A percentile compares a stretch with the other conserved stretches of the same genome.
Evolutionary conservation across 2,329 filamentous ascomycete species (phyloP).

Genomic region (Cytospora leucostoma): DNA sequence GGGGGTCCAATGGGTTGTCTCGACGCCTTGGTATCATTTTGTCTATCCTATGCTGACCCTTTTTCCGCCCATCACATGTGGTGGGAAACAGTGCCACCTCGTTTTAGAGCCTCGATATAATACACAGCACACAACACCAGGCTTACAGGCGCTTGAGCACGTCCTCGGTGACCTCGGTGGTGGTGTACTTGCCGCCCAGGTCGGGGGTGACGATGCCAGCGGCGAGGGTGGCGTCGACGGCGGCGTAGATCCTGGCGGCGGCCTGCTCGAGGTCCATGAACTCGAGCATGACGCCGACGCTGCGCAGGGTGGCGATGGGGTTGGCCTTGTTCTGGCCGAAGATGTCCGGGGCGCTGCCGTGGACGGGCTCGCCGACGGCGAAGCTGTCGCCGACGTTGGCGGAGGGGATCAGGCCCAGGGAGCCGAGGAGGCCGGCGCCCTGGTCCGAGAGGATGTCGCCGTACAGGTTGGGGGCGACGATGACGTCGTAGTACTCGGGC

Average conservation of each 20-base stretch:
- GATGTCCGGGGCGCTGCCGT: slow-evolving; percentile 94
- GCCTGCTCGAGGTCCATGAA: slow-evolving; percentile 87
- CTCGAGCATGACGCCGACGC: slow-evolving; percentile 92
- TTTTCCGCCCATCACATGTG: not conserved
- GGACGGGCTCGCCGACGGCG: slow-evolving; percentile 96
- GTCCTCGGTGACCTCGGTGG: slow-evolving; percentile 83
- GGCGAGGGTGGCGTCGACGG: slow-evolving; percentile 86
- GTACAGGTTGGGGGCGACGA: slow-evolving; percentile 96
- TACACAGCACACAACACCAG: not conserved
- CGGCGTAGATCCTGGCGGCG: slow-evolving; percentile 85
- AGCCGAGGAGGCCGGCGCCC: slow-evolving; percentile 89
- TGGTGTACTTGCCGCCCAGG: slow-evolving; percentile 83
- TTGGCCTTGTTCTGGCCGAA: slow-evolving; percentile 92
- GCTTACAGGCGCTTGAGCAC: slow-evolving; percentile 77
- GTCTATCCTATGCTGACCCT: slow-evolving; percentile 10
- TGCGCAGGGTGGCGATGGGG: slow-evolving; percentile 91
- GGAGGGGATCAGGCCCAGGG: slow-evolving; percentile 86
- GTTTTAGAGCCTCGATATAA: not conserved
- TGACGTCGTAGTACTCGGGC: slow-evolving; percentile 92
- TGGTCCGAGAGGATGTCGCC: slow-evolving; percentile 96
- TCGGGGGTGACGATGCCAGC: slow-evolving; percentile 86
- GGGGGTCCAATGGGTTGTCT: not conserved
- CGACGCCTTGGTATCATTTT: slow-evolving; percentile 20
- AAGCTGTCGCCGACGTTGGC: slow-evolving; percentile 95
- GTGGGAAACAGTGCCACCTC: not conserved